Evolutionary conservation across 1,284 basidiomycete species (phyloP), one percentile per base, ranked within the genome.

Genomic region (Ustanciosporium gigantosporum): DNA sequence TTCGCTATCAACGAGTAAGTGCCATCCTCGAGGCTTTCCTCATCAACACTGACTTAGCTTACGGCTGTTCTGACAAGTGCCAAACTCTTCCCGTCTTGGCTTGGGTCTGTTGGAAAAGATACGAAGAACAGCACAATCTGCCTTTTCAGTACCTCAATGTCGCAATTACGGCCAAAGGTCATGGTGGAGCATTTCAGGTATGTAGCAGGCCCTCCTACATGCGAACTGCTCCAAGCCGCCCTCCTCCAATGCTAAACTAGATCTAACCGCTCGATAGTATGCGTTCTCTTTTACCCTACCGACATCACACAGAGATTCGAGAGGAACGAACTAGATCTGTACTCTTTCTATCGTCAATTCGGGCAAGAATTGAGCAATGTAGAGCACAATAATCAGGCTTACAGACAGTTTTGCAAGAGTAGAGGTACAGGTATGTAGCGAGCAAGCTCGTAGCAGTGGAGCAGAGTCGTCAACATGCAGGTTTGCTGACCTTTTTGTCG

Each of bases 81-180:
- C n/a, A n/a, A n/a, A n/a, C n/a, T n/a, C n/a, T n/a, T n/a, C n/a
- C n/a, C n/a, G n/a, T n/a, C n/a, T n/a, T n/a, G n/a, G n/a, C n/a
- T n/a, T n/a, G n/a, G n/a, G n/a, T n/a, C n/a, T n/a, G n/a, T n/a
- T n/a, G n/a, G n/a, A n/a, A n/a, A 43, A 53, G 57, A 3, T 73
- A 70, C 34, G 77, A 79, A 47, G 38, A 55, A 22, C 44, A 50
- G 15, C 64, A 57, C 19, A 49, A 56, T 7, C 66, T 79, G 8
- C 78, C 78, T 0, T 55, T 47, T 16, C 64, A 79, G 48, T 79
- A 78, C 46, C 47, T 79, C 42, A 79, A 79, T 49, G 70, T 74
- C 3, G 64, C 67, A 15, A 79, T 79, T 58, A 78, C 78, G 0
- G 69, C 68, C 1, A 49, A 64, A 22, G 78, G 78, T 4, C 44